These are phyloP conservation scores for Orbilia quercus DNA, from an alignment of 2,329 filamentous ascomycete species.

Conservation along the genomic window DNA sequence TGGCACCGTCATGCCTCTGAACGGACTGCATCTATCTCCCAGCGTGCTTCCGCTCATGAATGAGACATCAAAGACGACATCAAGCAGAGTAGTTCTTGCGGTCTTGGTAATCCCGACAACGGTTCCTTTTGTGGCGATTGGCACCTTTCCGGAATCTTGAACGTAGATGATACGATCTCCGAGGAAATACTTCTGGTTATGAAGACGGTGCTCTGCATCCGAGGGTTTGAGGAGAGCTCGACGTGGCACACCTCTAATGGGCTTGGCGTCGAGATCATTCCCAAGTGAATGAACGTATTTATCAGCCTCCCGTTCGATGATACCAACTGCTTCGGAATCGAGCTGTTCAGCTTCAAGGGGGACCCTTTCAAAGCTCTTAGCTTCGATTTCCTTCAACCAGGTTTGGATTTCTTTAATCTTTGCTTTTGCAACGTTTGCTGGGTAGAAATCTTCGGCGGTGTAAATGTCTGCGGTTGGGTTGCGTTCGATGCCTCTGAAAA, in stretches of 20 bases:
- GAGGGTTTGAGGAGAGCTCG: slow-evolving; percentile 89
- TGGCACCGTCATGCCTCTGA: slow-evolving; percentile 92
- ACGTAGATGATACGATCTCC: slow-evolving; percentile 95
- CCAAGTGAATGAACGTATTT: slow-evolving; percentile 60
- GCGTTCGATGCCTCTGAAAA: slow-evolving; percentile 86
- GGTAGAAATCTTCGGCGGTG: slow-evolving; percentile 86
- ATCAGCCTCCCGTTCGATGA: slow-evolving; percentile 82
- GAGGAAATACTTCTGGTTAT: slow-evolving; percentile 82
- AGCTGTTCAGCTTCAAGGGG: slow-evolving; percentile 96
- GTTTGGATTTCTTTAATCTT: slow-evolving; percentile 93
- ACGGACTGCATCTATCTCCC: slow-evolving; percentile 87
- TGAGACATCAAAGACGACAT: slow-evolving; percentile 90
- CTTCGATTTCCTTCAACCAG: slow-evolving; percentile 92
- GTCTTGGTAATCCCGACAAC: slow-evolving; percentile 95
- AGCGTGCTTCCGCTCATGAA: slow-evolving; percentile 98
- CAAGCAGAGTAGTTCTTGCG: slow-evolving; percentile 81
- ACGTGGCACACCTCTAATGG: slow-evolving; percentile 75
- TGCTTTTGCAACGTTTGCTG: slow-evolving; percentile 75
- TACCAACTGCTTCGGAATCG: slow-evolving; percentile 86
- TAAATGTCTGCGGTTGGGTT: slow-evolving; percentile 89
- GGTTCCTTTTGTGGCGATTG: slow-evolving; percentile 89
- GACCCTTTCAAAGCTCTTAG: slow-evolving; percentile 93
- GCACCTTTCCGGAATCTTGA: slow-evolving; percentile 91
- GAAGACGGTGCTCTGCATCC: slow-evolving; percentile 92
- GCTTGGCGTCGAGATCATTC: slow-evolving; percentile 71